Evolutionary conservation across 345 rosid species (phyloP), one percentile per base, ranked within the genome.

Genomic region (Heritiera fomes): DNA sequence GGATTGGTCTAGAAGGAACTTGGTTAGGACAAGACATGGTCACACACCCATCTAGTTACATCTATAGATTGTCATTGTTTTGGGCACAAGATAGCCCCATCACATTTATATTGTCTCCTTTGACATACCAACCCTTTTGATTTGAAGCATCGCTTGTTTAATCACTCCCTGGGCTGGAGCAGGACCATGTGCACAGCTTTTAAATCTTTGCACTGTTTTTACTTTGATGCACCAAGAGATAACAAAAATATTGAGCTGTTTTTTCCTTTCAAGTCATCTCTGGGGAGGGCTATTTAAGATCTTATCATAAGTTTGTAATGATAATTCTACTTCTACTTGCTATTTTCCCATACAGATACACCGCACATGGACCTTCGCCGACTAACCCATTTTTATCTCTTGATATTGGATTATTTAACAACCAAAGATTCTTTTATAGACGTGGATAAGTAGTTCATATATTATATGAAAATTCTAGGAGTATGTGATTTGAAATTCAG

Each of bases 71-170:
- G 70, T 62, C 70, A 46, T 28, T 20, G 69, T 75, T 75, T 45
- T 15, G 75, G 69, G 69, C 41, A 45, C 78, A 75, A 12, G 23
- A 59, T 30, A 45, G 70, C 32, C 46, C 78, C 59, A 2, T 49
- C 58, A 49, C 75, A 71, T 71, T 71, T 49, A 71, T 28, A 49
- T 71, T 47, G 78, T 75, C 70, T 32, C 71, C 46, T 62, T 75
- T 75, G 59, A 75, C 78, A 75, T 20, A 61, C 78, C 69, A 43
- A 43, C 56, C n/a, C 69, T 59, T n/a, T 46, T 45, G 78, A 75
- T 46, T 45, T 60, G 69, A 41, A 75, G 68, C 69, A 59, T 75
- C 8, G 67, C 7, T n/a, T 15, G 20, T 75, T 74, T 41, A 63
- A 69, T 64, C 75, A 53, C 75, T 72, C 32, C 47, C 49, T 17